Conservation (phyloP, 2,329 filamentous ascomycete species). For the Cladosporium oxysporum region DNA sequence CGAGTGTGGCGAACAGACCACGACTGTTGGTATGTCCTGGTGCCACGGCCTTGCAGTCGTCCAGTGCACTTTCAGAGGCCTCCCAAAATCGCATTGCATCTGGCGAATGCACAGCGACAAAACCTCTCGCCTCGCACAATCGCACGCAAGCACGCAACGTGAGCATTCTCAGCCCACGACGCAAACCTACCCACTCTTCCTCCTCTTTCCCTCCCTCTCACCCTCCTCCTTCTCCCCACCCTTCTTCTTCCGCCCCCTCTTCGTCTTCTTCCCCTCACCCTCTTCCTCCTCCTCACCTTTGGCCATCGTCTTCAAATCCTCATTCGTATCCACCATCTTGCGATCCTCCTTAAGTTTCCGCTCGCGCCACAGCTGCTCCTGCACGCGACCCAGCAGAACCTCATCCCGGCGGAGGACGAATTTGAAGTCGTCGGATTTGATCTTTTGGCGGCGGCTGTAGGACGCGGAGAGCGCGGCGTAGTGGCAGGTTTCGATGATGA, state of each 20-base stretch:
- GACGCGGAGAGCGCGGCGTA: conserved; percentile 82
- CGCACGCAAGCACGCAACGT: neutral
- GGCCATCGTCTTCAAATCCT: conserved; percentile 14
- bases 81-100: neutral
- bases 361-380: conserved; percentile 86
- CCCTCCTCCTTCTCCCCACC: conserved; percentile 22
- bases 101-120: neutral
- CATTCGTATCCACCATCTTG: conserved; percentile 47
- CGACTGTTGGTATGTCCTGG: neutral
- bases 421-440: conserved; percentile 97
- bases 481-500: conserved; percentile 91
- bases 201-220: conserved; percentile 22
- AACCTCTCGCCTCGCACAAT: neutral
- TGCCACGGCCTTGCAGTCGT: neutral
- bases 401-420: conserved; percentile 88
- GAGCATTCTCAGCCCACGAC: neutral
- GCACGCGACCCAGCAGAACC: conserved; percentile 81
- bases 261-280: conserved; percentile 32
- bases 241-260: conserved; percentile 30
- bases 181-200: conserved; percentile 11
- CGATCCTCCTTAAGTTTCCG: conserved; percentile 80
- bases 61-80: neutral
- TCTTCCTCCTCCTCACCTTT: conserved; percentile 63
- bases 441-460: conserved; percentile 87
- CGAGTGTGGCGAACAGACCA: neutral